phyloP scores from a whole-genome alignment of 1,284 basidiomycete genomes.

The Inonotus obliquus region DNA sequence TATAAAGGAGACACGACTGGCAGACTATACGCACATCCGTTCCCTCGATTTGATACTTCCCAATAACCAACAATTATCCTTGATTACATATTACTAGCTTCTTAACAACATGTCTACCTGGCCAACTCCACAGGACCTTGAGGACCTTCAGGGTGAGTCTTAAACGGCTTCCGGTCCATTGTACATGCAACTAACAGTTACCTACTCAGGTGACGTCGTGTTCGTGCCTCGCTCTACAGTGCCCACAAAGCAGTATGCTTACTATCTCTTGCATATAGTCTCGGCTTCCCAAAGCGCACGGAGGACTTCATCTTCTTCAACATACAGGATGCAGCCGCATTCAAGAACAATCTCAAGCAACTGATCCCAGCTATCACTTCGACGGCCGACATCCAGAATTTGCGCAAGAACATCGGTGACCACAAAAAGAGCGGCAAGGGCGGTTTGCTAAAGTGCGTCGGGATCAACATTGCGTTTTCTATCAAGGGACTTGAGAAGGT shows the following conservation, averaged over 20 bases:
- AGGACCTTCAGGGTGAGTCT: conserved; percentile 17
- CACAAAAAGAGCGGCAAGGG: conserved; percentile 33
- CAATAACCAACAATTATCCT: not conserved
- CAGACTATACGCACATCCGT: not conserved
- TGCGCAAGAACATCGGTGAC: conserved; percentile 27
- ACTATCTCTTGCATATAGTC: conserved; percentile 2
- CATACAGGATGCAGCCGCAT: conserved; percentile 26
- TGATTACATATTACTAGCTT: not conserved
- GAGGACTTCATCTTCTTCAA: conserved; percentile 33
- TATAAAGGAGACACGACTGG: not conserved
- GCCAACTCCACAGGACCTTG: conserved; percentile 17
- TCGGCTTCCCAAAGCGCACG: conserved; percentile 24
- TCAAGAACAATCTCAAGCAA: conserved; percentile 27
- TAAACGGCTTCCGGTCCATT: not conserved
- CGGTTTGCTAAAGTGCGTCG: conserved; percentile 26
- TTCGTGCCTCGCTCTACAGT: not conserved
- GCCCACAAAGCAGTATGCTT: not conserved
- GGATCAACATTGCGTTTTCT: conserved; percentile 23
- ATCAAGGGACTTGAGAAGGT: conserved; percentile 19
- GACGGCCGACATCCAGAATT: conserved; percentile 23
- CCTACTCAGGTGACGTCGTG: conserved; percentile 15
- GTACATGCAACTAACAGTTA: not conserved
- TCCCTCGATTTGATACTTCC: not conserved
- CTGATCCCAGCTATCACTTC: conserved; percentile 33
- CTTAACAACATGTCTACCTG: conserved; percentile 10